Base-by-base conservation (phyloP, 805 yeast genomes). In the Ogataea nonfermentans region DNA sequence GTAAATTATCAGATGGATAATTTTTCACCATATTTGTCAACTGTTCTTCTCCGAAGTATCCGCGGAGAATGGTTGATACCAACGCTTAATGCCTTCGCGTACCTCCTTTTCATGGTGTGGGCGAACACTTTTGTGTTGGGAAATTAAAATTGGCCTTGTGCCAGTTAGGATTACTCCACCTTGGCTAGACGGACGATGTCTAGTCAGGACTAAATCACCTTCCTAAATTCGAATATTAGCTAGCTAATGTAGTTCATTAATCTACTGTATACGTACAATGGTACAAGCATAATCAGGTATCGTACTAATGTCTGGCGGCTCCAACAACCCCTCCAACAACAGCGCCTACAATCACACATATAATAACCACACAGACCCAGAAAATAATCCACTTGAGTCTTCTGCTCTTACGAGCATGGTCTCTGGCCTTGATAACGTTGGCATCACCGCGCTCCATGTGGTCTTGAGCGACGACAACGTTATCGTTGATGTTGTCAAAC, bases 391-490 rank as follows among this genome's bases (percentile, higher is more conserved):
- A 77, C 72, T 78, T 89, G 81, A 88, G 88, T 64, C 71, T 87
- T 73, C 99, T 81, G 39, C 95, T 95, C 58, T 84, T 82, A 64
- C 81, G 79, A 38, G 98, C 98, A 61, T 79, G 77, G 51, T 76
- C 79, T 44, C 87, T 89, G 15, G 99, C 99, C 63, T 84, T 82
- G 59, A 83, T 79, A 35, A 95, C 89, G 65, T 93, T 95, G 15
- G 93, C 95, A 27, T 89, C 87, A 63, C 97, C 99, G 62, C 82
- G 81, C 69, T 90, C 96, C 54, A 93, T 81, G 62, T 93, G 95
- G 46, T 78, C 80, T 65, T 89, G 96, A 19, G 96, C 98, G 40
- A 71, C 74, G 44, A 70, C 79, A 46, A 90, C 85, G 55, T 86
- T 83, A 52, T 85, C 79, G 61, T 89, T 89, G 49, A 88, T 79